These are phyloP conservation scores for Globisporangium megalacanthum DNA, from an alignment of 352 stramenopile species.

Conservation along the genomic window DNA sequence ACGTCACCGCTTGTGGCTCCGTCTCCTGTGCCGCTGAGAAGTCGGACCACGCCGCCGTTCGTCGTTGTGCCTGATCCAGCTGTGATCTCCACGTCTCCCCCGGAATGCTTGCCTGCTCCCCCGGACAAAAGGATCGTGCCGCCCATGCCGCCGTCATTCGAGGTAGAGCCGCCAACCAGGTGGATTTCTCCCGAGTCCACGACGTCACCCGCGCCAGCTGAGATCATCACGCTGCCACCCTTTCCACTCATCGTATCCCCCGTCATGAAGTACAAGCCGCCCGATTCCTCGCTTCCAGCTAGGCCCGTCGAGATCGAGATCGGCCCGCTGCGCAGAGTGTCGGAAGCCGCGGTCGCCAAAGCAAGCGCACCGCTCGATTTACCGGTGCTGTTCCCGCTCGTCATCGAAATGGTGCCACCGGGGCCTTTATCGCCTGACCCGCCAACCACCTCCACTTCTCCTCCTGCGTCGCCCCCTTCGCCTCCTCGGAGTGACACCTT, in stretches of 20 bases:
- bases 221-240: slow-evolving; percentile 21
- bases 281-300: slow-evolving; percentile 14
- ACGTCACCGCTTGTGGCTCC: slow-evolving; percentile 26
- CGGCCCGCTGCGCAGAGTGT: slow-evolving; percentile 19
- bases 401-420: slow-evolving; percentile 19
- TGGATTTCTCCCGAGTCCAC: slow-evolving; percentile 21
- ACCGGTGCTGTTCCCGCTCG: slow-evolving; percentile 14
- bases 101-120: slow-evolving; percentile 19
- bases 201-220: slow-evolving; percentile 15
- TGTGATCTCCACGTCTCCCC: slow-evolving; percentile 24
- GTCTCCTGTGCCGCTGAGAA: slow-evolving; percentile 23
- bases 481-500: slow-evolving; percentile 16
- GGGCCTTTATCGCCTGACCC: slow-evolving; percentile 14
- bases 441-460: slow-evolving; percentile 16
- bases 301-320: slow-evolving; percentile 20
- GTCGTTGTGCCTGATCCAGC: slow-evolving; percentile 18
- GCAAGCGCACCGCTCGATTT: slow-evolving; percentile 23
- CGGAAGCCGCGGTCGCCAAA: slow-evolving; percentile 18
- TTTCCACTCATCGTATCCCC: slow-evolving; percentile 8
- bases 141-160: slow-evolving; percentile 22
- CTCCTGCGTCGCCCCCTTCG: slow-evolving; percentile 17
- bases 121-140: slow-evolving; percentile 23
- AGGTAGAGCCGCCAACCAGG: slow-evolving; percentile 21
- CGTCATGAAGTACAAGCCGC: slow-evolving; percentile 11
- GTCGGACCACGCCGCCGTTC: slow-evolving; percentile 19